Evolutionary conservation across 176 grass and related monocot species (phyloP), one percentile per base, ranked within the genome.

Genomic region (Ananas comosus): DNA sequence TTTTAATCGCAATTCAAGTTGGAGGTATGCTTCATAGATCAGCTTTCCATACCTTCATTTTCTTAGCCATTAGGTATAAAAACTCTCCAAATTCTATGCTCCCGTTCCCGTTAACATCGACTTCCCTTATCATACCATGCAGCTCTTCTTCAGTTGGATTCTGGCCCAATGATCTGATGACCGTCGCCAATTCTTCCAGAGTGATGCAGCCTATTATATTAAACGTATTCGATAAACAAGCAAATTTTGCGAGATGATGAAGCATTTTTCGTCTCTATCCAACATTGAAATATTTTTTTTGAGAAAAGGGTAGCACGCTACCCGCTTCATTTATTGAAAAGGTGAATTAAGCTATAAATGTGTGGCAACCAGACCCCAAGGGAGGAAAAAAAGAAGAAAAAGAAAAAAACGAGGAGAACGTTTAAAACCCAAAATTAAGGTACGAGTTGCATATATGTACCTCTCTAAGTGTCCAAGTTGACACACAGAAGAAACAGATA

Each of bases 51-150:
- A 88, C 87, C 87, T 82, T 66, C 64, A 83, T 81, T 83, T 96
- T 96, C 61, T 77, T 81, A 23, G 65, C 82, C 77, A 88, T 81
- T 3, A 88, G 79, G 64, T 58, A 83, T 50, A 65, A 51, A 74
- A 96, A 96, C 74, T 96, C 91, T 25, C 66, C 65, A 24, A 96
- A 88, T 74, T 96, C 91, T 48, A 96, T 96, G 25, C 71, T 79
- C 51, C 91, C 88, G 50, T 96, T 96, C 3, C 88, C 91, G 65
- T 96, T 82, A 5, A 69, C 79, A 64, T 88, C 85, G 12, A 96
- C 85, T 51, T 91, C 91, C 0, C 73, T 72, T 78, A 96, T 96
- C 91, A 96, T 96, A 48, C 83, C 85, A 8, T 13, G 64, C 63
- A 96, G 88, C 63, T 96, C 88, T 13, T 84, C 79, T 25, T 88